Conservation (phyloP, 2,329 filamentous ascomycete species). For the Penicillium sclerotiorum region DNA sequence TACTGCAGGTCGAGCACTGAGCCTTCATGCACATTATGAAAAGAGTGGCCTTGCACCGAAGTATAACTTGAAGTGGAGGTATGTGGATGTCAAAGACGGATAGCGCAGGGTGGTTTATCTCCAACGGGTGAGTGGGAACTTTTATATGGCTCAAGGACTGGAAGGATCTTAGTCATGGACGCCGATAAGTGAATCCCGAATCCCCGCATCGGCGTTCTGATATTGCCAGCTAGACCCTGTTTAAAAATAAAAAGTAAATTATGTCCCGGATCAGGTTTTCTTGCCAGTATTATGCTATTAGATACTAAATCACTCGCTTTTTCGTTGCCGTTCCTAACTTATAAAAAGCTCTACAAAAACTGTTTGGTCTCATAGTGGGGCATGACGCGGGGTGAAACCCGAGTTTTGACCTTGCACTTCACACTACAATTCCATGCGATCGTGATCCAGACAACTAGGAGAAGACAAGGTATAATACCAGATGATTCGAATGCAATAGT, state of each 20-base stretch:
- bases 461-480: background rate
- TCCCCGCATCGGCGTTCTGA: conserved; percentile 19
- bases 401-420: background rate
- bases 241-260: too few relatives aligned
- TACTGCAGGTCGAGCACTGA: conserved; percentile 65
- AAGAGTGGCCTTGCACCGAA: background rate
- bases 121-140: conserved; percentile 5
- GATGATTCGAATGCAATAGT: background rate
- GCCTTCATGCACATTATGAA: conserved; percentile 66
- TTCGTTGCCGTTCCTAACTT: too few relatives aligned
- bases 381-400: conserved; percentile 11
- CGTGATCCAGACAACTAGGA: background rate
- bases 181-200: conserved; percentile 23
- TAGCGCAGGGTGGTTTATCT: background rate
- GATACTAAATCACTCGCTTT: too few relatives aligned
- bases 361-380: conserved; percentile 17
- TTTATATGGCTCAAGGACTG: conserved; percentile 25
- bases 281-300: too few relatives aligned
- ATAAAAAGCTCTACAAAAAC: too few relatives aligned
- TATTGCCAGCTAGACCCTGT: background rate
- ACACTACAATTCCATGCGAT: too few relatives aligned
- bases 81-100: background rate
- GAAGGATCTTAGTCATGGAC: conserved; percentile 29
- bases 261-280: too few relatives aligned
- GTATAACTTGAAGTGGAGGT: background rate